Evolutionary conservation across 2,329 filamentous ascomycete genomes (phyloP), one percentile per base, ranked within the genome.

Genomic region (Sporothrix variecibatus): DNA sequence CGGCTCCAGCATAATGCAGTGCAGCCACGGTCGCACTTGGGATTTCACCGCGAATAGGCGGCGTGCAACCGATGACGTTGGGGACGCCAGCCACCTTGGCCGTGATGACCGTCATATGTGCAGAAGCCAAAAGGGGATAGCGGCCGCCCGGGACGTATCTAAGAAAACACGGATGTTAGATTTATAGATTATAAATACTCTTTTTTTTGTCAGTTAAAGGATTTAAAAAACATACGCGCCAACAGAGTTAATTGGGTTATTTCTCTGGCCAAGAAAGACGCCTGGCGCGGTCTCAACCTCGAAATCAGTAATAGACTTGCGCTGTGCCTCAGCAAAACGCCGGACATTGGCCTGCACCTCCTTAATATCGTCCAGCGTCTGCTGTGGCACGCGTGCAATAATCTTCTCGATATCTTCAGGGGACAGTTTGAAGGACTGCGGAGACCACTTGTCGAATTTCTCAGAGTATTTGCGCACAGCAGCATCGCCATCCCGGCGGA

Each of bases 101-200:
- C 0, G 86, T 88, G 4, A 87, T 78, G 69, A 88, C 87, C 1
- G 86, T 88, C 87, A 88, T 88, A 77, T 88, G 87, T 2, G 85
- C 85, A 6, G 84, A 86, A 1, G 86, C 87, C 3, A 88, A 83
- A 2, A 88, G 81, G 0, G 86, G 85, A 75, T 88, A 88, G 6
- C 86, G 82, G 3, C 86, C 86, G 6, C 86, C 86, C 0, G 86
- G 86, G n/a, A 53, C 51, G n/a, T 53, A 53, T 9, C 49, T 53
- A 53, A 9, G 6, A 51, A 20, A 34, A 34, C 40, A 46, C 43
- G 43, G 11, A 49, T 49, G 43, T 49, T 12, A 49, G 43, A 34
- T 7, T 3, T 34, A 34, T 34, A 34, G 7, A 3, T 34, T 8
- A 34, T 34, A 3, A 8, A 34, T 34, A 5, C 34, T 34, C 2